phyloP scores from a whole-genome alignment of 2,329 filamentous ascomycete genomes.

The Aspergillus clavatus region DNA sequence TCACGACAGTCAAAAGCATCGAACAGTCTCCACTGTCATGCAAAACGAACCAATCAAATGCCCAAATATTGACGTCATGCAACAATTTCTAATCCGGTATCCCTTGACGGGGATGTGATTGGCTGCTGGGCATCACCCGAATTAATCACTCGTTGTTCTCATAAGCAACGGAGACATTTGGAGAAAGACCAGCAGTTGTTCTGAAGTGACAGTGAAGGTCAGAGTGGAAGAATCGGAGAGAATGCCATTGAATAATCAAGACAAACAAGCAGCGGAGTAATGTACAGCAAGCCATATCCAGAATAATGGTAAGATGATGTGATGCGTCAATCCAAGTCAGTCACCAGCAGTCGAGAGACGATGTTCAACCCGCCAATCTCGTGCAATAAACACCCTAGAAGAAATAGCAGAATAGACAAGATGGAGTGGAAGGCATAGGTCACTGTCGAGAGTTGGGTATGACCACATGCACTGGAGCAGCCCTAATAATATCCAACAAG shows the following conservation, averaged over 20 bases:
- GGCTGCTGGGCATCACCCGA: neutral
- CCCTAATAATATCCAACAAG: neutral
- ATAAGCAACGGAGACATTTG: too few relatives aligned
- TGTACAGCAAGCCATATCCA: too few relatives aligned
- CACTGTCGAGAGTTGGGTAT: too few relatives aligned
- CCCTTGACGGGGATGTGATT: neutral
- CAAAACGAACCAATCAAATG: neutral
- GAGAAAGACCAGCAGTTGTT: too few relatives aligned
- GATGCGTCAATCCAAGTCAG: too few relatives aligned
- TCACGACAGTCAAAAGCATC: neutral
- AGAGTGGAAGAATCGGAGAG: too few relatives aligned
- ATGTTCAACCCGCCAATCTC: neutral
- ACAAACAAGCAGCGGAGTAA: too few relatives aligned
- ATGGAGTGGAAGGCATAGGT: too few relatives aligned
- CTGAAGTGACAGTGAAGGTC: too few relatives aligned
- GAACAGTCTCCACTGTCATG: neutral
- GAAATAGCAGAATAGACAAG: neutral
- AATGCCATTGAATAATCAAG: too few relatives aligned
- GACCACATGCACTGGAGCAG: too few relatives aligned
- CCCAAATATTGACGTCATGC: neutral
- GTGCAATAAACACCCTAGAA: neutral
- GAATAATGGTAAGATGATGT: too few relatives aligned
- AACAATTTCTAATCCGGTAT: neutral
- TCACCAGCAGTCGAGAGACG: neutral
- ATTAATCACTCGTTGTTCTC: neutral